Conservation (phyloP, 1,139 yeast species). For the Scheffersomyces quercinus region DNA sequence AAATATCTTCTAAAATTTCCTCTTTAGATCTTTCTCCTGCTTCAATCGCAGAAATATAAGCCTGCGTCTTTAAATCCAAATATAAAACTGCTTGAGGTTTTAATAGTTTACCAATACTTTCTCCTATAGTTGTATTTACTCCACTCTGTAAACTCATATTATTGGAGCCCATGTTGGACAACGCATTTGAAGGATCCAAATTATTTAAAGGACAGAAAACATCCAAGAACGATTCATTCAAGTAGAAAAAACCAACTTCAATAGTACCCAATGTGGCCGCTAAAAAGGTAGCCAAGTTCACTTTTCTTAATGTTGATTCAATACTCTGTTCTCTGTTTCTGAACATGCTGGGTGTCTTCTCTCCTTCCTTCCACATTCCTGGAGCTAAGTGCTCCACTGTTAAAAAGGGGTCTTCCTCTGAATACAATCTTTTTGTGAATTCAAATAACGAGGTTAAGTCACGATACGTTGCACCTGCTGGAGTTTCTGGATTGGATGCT, state of each 20-base stretch:
- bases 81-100: conserved; percentile 80
- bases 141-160: conserved; percentile 41
- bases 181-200: conserved; percentile 43
- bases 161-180: conserved; percentile 38
- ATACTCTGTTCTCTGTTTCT: conserved; percentile 63
- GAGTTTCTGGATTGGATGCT: conserved; percentile 71
- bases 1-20: conserved; percentile 73
- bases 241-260: conserved; percentile 83
- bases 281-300: conserved; percentile 83
- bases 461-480: conserved; percentile 72
- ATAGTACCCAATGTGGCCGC: conserved; percentile 82
- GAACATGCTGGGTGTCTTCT: conserved; percentile 56
- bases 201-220: conserved; percentile 72
- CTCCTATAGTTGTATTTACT: conserved; percentile 39
- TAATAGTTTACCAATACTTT: conserved; percentile 58
- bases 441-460: conserved; percentile 75
- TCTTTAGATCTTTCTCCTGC: conserved; percentile 66
- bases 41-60: conserved; percentile 84
- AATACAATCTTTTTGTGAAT: conserved; percentile 64
- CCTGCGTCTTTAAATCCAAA: conserved; percentile 90
- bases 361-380: conserved; percentile 68
- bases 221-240: conserved; percentile 80
- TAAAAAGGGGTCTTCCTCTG: conserved; percentile 68
- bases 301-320: conserved; percentile 73
- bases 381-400: conserved; percentile 61